Evolutionary conservation across 2,329 filamentous ascomycete species (phyloP), one percentile per base, ranked within the genome.

Genomic region (Nannizziopsis barbatae): DNA sequence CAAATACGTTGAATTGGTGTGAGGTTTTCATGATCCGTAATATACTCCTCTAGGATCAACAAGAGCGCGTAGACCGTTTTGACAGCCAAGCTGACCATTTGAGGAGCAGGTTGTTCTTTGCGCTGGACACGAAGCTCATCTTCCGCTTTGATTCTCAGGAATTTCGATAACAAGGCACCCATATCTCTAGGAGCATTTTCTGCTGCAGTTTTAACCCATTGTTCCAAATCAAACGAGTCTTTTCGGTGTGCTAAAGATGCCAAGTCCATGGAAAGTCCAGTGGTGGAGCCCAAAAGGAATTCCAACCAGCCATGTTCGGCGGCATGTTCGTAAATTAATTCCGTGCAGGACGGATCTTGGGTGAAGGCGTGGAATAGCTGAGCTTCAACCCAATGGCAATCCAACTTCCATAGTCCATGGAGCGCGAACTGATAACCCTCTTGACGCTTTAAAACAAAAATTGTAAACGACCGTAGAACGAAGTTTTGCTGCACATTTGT

Each of bases 331-430:
- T 86, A 80, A 32, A 90, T 84, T 12, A 79, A 68, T 2, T 77
- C 75, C 33, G 89, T 73, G 44, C 82, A 76, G 50, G 81, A 77
- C 1, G 80, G 81, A 57, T 84, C 79, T 50, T 75, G 71, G 36
- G 82, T 83, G 63, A 92, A 87, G 7, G 79, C 76, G 51, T 88
- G 82, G 37, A 90, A 80, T 31, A 98, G 78, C 50, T 85, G 80
- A 54, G 82, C 78, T 8, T 83, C 82, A 12, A 96, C 84, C 84
- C 88, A 96, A 15, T 83, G 76, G 56, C 82, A 85, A 62, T 96
- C 87, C 61, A 92, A 88, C 56, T 84, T 82, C 89, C 90, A 96
- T 5, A 95, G 71, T 50, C 87, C 89, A 61, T 95, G 83, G 50
- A 98, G 76, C 11, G 95, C 90, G 54, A 95, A 93, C 55, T 89